Evolutionary conservation across 2,329 filamentous ascomycete species (phyloP).

Genomic region (Triangularia setosa): DNA sequence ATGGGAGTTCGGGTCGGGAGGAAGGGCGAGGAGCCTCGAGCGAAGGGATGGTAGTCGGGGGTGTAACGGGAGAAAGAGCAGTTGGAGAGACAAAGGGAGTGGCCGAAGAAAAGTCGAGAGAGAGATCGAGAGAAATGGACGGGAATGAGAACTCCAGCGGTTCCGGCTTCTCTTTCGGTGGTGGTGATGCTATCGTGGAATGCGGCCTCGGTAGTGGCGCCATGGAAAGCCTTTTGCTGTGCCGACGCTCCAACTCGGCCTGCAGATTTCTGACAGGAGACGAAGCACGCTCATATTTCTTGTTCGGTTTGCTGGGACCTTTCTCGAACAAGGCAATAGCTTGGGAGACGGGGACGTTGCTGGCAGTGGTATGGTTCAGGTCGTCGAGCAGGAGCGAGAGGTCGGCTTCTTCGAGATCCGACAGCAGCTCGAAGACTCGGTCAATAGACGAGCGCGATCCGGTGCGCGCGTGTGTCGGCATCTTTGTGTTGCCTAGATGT

Average conservation of each 20-base stretch:
- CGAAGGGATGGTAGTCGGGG: neutral
- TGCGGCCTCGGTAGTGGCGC: conserved; percentile 15
- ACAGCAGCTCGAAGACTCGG: conserved; percentile 28
- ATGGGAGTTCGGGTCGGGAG: conserved; percentile 4
- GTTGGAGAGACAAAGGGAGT: neutral
- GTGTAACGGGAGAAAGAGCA: neutral
- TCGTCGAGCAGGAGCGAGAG: conserved; percentile 28
- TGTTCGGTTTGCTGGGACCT: conserved; percentile 15
- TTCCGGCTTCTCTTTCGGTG: neutral
- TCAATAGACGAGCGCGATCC: conserved; percentile 27
- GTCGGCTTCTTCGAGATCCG: conserved; percentile 26
- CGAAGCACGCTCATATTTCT: conserved; percentile 16
- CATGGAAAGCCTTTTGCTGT: conserved; percentile 27
- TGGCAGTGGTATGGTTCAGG: conserved; percentile 27
- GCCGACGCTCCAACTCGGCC: conserved; percentile 26
- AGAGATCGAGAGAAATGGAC: neutral
- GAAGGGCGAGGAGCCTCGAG: neutral
- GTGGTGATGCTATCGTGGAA: conserved; percentile 8
- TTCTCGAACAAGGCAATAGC: conserved; percentile 27
- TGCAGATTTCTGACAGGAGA: conserved; percentile 24
- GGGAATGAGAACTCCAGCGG: neutral
- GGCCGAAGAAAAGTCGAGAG: neutral
- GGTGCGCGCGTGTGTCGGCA: conserved; percentile 24
- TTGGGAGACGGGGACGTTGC: conserved; percentile 27
- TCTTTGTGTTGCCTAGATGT: too few species aligned